Evolutionary conservation across 179 eudicot species (phyloP), one percentile per base, ranked within the genome.

Genomic region (Amaranthus tricolor): DNA sequence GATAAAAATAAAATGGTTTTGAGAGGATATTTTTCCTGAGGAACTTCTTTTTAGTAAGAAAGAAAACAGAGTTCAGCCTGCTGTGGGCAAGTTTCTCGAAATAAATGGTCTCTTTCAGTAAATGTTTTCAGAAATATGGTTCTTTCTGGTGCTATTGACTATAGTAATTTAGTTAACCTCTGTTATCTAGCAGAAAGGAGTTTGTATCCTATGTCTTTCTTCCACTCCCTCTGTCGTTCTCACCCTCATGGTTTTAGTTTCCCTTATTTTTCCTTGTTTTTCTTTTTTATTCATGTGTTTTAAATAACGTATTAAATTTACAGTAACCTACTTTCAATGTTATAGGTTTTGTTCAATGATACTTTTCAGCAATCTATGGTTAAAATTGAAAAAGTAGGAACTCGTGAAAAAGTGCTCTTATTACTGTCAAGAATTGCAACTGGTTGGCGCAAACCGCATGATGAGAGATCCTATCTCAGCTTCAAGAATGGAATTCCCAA

Each of bases 381-480:
- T 53, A 55, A 7, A 52, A 43, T 74, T 54, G 71, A 65, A 16
- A 74, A 74, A 54, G 51, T 19, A 1, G 53, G 54, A 0, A 8
- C 66, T 13, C 64, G 63, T 11, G 66, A 65, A 31, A 49, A 65
- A 50, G 71, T 74, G 44, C 13, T 64, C 11, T 53, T 50, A 2
- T 54, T 74, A 16, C 44, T 74, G 47, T 64, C 64, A 54, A 74
- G 47, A 3, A n/a, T 74, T 9, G 44, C 77, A 19, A 53, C 70
- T 74, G 77, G 77, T 19, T 74, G 71, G 71, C 77, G 71, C 54
- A 64, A 54, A 57, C 62, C 62, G 17, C 19, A 53, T 65, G 63
- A 57, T n/a, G 54, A 74, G 54, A 74, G 77, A 74, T 74, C 40
- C 0, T 31, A 43, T 65, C 52, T 74, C 40, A 53, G n/a, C 63